Conservation (phyloP, 306 rosid species). For the Sesbania bispinosa region DNA sequence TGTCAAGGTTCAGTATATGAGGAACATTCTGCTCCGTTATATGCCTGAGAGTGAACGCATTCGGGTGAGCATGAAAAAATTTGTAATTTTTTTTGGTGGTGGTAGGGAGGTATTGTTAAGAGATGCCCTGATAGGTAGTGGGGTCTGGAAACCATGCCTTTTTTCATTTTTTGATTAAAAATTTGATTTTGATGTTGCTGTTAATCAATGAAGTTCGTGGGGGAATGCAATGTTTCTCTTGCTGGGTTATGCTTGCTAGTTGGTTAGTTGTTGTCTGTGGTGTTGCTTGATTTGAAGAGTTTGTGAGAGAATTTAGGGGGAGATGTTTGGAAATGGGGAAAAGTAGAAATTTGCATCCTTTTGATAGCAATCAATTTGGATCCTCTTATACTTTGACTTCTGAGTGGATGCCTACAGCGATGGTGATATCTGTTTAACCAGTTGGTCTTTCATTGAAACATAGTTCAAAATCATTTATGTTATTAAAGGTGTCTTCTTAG, state of each 20-base stretch:
- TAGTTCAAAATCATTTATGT: too few species aligned
- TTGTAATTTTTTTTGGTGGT: too few species aligned
- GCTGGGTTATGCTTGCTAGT: neutral
- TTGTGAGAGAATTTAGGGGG: neutral
- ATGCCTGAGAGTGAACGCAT: slow-evolving; percentile 62
- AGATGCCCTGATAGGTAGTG: neutral
- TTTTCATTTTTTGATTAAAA: neutral
- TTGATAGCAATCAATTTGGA: neutral
- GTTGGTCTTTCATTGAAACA: neutral
- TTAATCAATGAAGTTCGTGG: neutral
- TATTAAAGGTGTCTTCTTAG: neutral
- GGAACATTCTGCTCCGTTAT: slow-evolving; percentile 63
- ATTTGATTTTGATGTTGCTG: slow-evolving; percentile 14
- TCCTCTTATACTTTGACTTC: neutral
- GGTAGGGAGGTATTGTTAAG: too few species aligned
- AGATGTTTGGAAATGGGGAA: slow-evolving; percentile 1
- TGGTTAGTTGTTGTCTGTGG: neutral
- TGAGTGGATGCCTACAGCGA: neutral
- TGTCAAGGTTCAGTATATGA: slow-evolving; percentile 68
- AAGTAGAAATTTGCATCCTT: neutral
- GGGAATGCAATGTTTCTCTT: neutral
- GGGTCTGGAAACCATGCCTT: neutral
- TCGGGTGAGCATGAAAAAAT: slow-evolving; percentile 44
- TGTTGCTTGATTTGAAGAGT: neutral
- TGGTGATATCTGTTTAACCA: neutral